Percentiles rank a stretch among this genome's conserved stretches.
phyloP scores from a whole-genome alignment of 345 rosid genomes.

The Diplotaxis tenuifolia region DNA sequence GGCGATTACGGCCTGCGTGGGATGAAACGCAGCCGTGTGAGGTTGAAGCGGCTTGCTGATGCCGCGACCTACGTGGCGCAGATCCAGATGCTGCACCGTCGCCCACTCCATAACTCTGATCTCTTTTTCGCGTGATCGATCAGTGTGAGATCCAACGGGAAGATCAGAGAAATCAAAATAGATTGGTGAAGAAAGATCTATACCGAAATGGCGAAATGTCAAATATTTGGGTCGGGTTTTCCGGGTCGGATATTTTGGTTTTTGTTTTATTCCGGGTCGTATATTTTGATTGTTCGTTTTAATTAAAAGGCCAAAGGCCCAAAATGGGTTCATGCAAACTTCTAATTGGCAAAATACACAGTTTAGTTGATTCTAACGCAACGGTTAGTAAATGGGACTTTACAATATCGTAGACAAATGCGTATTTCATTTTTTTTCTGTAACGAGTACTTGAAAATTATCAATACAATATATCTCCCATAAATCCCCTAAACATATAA shows the following conservation, averaged over 20 bases:
- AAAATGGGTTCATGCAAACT: too few species aligned
- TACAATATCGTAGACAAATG: too few species aligned
- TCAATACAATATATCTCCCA: too few species aligned
- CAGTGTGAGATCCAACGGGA: conserved; percentile 25
- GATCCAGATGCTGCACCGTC: conserved; percentile 96
- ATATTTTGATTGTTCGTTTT: too few species aligned
- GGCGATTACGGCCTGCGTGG: conserved; percentile 70
- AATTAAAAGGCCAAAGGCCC: too few species aligned
- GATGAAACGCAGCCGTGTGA: conserved; percentile 88
- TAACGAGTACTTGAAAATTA: too few species aligned
- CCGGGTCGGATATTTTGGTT: too few species aligned
- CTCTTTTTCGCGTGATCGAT: background rate
- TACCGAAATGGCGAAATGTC: conserved; percentile 11
- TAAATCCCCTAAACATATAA: too few species aligned
- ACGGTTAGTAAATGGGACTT: too few species aligned
- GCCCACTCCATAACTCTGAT: conserved; percentile 81
- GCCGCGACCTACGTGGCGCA: conserved; percentile 73
- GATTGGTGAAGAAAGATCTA: conserved; percentile 7
- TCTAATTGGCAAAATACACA: background rate
- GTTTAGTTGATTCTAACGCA: background rate
- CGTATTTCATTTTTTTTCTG: too few species aligned
- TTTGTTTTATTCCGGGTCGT: too few species aligned
- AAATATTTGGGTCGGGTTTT: conserved; percentile 17
- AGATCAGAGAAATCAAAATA: conserved; percentile 11
- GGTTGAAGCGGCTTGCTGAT: conserved; percentile 74